A percentile compares a stretch with the other conserved stretches of the same genome.
These are phyloP conservation scores for Zanthoxylum bungeanum DNA, from an alignment of 345 rosid species.

Conservation along the genomic window DNA sequence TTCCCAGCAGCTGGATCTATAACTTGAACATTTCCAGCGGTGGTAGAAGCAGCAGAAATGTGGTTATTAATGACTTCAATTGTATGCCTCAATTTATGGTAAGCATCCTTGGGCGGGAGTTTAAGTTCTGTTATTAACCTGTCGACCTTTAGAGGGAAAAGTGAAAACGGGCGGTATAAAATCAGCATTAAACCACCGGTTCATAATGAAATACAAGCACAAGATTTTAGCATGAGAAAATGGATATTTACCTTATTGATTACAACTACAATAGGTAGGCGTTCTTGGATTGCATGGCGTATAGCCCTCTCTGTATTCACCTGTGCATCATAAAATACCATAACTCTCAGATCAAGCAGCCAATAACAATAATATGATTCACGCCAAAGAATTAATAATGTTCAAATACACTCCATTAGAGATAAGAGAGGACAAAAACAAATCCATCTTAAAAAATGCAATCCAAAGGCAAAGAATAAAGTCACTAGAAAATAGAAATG, in stretches of 20 bases:
- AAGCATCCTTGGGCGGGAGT: constrained; percentile 96
- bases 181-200: neutral
- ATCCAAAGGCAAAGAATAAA: constrained; percentile 12
- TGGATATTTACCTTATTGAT: constrained; percentile 65
- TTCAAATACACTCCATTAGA: neutral
- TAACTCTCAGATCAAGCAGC: constrained; percentile 7
- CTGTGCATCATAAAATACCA: constrained; percentile 31
- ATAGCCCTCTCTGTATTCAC: constrained; percentile 97
- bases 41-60: constrained; percentile 76
- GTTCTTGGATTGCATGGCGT: constrained; percentile 93
- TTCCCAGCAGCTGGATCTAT: constrained; percentile 93
- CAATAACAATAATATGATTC: neutral
- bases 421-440: neutral
- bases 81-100: constrained; percentile 90
- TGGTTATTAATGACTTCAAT: constrained; percentile 88
- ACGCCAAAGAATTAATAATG: neutral
- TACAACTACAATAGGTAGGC: constrained; percentile 87
- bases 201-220: neutral
- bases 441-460: neutral
- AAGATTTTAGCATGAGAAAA: neutral
- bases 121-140: constrained; percentile 92
- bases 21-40: constrained; percentile 77
- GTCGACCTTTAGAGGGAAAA: constrained; percentile 65
- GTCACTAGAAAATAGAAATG: neutral
- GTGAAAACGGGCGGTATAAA: constrained; percentile 7